These are phyloP conservation scores for Sutorius australiensis DNA, from an alignment of 768 basidiomycete species.

Conservation along the genomic window DNA sequence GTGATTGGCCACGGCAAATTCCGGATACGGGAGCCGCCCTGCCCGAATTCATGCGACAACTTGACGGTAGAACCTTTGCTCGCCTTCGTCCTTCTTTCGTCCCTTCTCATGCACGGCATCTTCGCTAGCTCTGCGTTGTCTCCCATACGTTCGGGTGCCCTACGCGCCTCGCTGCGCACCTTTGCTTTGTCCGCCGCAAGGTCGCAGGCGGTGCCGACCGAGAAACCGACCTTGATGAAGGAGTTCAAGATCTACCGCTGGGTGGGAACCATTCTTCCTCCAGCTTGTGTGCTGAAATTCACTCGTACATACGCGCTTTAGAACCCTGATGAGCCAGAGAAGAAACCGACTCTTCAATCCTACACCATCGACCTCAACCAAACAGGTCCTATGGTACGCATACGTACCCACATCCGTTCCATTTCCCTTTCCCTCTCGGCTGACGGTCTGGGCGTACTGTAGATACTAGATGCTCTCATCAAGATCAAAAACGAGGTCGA, in stretches of 20 bases:
- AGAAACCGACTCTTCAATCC: conserved; percentile 86
- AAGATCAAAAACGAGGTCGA: conserved; percentile 99
- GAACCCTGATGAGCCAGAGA: conserved; percentile 94
- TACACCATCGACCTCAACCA: conserved; percentile 92
- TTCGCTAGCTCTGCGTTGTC: conserved; percentile 2
- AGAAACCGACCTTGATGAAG: conserved; percentile 76
- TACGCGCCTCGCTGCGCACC: conserved; percentile 23
- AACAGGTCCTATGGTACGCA: conserved; percentile 86
- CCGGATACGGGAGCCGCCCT: conserved; percentile 7
- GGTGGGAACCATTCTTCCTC: conserved; percentile 40
- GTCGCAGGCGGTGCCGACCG: conserved; percentile 43
- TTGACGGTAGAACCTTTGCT: not conserved
- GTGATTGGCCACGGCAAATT: conserved; percentile 23
- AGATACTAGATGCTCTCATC: conserved; percentile 89
- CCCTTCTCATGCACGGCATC: conserved; percentile 13
- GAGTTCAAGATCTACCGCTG: conserved; percentile 99
- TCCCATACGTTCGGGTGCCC: conserved; percentile 2
- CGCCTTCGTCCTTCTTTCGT: not conserved
- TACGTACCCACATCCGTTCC: not conserved
- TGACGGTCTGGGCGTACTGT: not conserved
- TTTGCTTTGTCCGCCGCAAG: conserved; percentile 30
- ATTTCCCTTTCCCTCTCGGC: not conserved
- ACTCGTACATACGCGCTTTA: conserved; percentile 15
- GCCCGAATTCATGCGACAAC: conserved; percentile 20
- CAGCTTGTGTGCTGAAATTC: not conserved